Conservation (phyloP, 2,329 filamentous ascomycete species). For the Penicillium italicum region DNA sequence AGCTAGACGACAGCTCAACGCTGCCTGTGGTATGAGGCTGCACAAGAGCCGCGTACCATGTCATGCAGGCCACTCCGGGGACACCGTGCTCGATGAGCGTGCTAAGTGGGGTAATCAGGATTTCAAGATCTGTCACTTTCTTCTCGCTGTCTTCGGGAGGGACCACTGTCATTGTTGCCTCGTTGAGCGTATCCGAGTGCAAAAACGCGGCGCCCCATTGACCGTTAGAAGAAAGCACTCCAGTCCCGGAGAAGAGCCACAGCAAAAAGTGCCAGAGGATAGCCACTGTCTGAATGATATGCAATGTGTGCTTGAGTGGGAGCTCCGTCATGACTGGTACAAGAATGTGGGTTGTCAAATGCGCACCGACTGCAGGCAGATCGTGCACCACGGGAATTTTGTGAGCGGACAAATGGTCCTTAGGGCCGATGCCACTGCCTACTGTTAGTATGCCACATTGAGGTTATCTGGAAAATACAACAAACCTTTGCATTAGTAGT, state of each 20-base stretch:
- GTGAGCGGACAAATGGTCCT: not conserved
- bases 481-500: conserved; percentile 1
- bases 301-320: not conserved
- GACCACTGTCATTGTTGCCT: not conserved
- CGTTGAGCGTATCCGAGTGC: not conserved
- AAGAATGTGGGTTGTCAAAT: not conserved
- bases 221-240: conserved; percentile 1
- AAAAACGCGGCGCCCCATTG: conserved; percentile 3
- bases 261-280: conserved; percentile 1
- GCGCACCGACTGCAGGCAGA: not conserved
- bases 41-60: conserved; percentile 3
- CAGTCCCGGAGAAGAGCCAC: not conserved
- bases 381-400: not conserved
- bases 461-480: not conserved
- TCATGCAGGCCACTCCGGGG: conserved; percentile 1
- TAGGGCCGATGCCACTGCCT: not conserved
- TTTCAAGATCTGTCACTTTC: not conserved
- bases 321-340: conserved; percentile 4
- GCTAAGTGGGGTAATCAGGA: not conserved
- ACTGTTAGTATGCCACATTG: not conserved
- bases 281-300: conserved; percentile 4
- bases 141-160: not conserved
- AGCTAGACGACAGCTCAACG: not conserved
- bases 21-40: not conserved
- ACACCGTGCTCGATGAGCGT: conserved; percentile 1